Conservation (phyloP, 2,329 filamentous ascomycete genomes). For the Pyrenochaeta sp. region DNA sequence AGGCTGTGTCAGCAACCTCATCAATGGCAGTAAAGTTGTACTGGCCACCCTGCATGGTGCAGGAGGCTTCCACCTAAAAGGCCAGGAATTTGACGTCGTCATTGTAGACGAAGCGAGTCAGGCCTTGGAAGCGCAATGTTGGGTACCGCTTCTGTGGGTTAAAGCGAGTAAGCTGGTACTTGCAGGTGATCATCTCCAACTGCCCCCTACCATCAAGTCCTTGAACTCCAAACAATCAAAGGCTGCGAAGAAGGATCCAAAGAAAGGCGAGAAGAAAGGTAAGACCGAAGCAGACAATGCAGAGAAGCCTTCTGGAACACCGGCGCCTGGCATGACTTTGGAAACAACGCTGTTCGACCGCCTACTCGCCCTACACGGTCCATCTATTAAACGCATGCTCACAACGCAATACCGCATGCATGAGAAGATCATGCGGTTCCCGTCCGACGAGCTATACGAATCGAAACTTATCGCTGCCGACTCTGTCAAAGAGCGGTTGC, state of each 20-base stretch:
- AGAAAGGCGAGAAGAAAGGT: conserved; percentile 52
- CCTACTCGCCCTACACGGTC: conserved; percentile 80
- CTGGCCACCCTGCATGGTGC: conserved; percentile 92
- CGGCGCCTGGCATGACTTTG: conserved; percentile 63
- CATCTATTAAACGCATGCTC: conserved; percentile 88
- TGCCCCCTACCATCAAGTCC: conserved; percentile 94
- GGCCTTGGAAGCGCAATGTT: conserved; percentile 94
- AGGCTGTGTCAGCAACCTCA: conserved; percentile 77
- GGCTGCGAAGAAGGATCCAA: conserved; percentile 40
- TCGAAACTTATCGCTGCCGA: conserved; percentile 82
- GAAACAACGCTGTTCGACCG: conserved; percentile 95
- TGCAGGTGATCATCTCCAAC: conserved; percentile 91
- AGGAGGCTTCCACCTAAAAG: conserved; percentile 81
- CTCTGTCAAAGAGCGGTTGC: conserved; percentile 74
- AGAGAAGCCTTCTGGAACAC: conserved; percentile 44
- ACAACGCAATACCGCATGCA: conserved; percentile 99
- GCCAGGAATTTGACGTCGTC: conserved; percentile 87
- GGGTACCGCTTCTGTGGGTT: conserved; percentile 80
- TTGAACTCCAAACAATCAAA: conserved; percentile 55
- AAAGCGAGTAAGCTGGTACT: conserved; percentile 83
- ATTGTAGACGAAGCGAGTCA: conserved; percentile 97
- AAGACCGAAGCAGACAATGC: conserved; percentile 34
- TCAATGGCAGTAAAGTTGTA: conserved; percentile 83
- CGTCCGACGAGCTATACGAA: conserved; percentile 87
- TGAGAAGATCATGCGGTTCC: conserved; percentile 92